A percentile compares a stretch with the other conserved stretches of the same genome.
Evolutionary conservation across 225 moss, liverwort and hornwort species (phyloP).

Genomic region (Sphagnum contortum): DNA sequence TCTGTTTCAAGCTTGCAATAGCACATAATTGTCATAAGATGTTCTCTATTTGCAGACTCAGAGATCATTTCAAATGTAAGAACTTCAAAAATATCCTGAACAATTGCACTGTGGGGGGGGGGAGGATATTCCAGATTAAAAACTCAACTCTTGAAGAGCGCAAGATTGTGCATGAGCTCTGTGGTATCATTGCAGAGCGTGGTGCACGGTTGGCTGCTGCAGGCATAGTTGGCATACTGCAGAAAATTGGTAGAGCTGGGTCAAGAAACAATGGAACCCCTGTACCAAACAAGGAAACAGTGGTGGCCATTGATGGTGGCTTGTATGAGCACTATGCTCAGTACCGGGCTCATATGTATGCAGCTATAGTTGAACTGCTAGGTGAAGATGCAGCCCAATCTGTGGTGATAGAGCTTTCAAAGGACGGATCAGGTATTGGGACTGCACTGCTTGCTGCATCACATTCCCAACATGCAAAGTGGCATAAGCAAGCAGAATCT

Average conservation of each 20-base stretch:
- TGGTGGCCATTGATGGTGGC: slow-evolving; percentile 92
- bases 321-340: slow-evolving; percentile 74
- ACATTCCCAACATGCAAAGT: slow-evolving; percentile 40
- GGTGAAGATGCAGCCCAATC: slow-evolving; percentile 61
- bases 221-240: slow-evolving; percentile 70
- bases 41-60: background rate
- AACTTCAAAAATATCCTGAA: background rate
- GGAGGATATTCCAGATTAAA: slow-evolving; percentile 42
- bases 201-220: slow-evolving; percentile 90
- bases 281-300: slow-evolving; percentile 39
- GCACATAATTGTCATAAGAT: background rate
- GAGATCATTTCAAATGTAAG: too few species aligned
- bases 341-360: slow-evolving; percentile 67
- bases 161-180: slow-evolving; percentile 69
- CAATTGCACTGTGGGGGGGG: background rate
- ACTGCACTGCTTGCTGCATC: slow-evolving; percentile 85
- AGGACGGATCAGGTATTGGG: slow-evolving; percentile 93
- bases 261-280: slow-evolving; percentile 26
- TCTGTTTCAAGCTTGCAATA: background rate
- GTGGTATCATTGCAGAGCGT: slow-evolving; percentile 68
- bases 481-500: background rate
- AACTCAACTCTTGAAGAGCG: slow-evolving; percentile 55
- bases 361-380: slow-evolving; percentile 63
- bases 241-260: slow-evolving; percentile 70
- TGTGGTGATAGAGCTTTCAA: slow-evolving; percentile 67